Evolutionary conservation across 192 early-diverging fungal genomes (phyloP).

Genomic region (Globomyces pollinis-pini): DNA sequence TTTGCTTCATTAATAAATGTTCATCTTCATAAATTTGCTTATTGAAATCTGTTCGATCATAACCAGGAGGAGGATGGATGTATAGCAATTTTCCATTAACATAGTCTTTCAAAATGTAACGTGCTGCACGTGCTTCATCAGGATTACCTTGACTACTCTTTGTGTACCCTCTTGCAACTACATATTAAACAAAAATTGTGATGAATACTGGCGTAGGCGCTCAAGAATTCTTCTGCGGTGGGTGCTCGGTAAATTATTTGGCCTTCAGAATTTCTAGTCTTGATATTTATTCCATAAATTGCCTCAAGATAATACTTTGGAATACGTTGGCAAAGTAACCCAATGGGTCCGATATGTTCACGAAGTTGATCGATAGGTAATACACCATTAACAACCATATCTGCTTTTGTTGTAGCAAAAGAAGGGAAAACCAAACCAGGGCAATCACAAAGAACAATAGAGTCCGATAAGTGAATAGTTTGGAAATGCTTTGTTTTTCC

Average conservation of each 20-base stretch:
- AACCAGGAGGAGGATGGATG: conserved; percentile 71
- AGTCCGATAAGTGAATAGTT: conserved; percentile 84
- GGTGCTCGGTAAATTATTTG: conserved; percentile 38
- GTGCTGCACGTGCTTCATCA: conserved; percentile 92
- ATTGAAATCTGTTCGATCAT: conserved; percentile 71
- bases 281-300: conserved; percentile 88
- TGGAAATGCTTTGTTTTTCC: conserved; percentile 99
- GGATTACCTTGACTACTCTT: conserved; percentile 92
- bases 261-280: conserved; percentile 60
- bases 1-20: conserved; percentile 32
- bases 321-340: conserved; percentile 70
- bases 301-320: conserved; percentile 82
- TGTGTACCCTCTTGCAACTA: conserved; percentile 83
- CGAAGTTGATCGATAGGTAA: conserved; percentile 97
- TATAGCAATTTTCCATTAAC: conserved; percentile 91
- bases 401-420: conserved; percentile 96
- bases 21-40: conserved; percentile 65
- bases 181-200: conserved; percentile 11
- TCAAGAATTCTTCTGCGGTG: conserved; percentile 83
- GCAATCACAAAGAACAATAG: conserved; percentile 92
- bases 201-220: conserved; percentile 80
- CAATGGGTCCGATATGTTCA: conserved; percentile 84
- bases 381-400: conserved; percentile 98
- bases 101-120: conserved; percentile 97
- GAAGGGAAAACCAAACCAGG: conserved; percentile 98